Percentiles rank a stretch among this genome's conserved stretches.
Conservation (phyloP, 2,329 filamentous ascomycete genomes). For the Penicillium nordicum region DNA sequence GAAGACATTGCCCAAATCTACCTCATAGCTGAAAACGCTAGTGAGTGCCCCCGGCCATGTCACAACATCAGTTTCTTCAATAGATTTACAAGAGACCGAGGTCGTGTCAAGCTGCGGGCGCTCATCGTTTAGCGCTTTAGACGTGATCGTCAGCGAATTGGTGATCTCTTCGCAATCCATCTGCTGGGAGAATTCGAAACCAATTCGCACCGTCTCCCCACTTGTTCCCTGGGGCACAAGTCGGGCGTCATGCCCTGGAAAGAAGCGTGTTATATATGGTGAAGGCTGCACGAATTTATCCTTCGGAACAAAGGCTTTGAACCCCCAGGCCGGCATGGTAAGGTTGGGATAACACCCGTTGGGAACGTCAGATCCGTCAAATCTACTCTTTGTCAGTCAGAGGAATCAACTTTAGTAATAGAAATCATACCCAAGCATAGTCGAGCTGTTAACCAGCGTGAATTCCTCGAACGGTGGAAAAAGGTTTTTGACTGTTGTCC, state of each 20-base stretch:
- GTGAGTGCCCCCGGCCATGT: slow-evolving; percentile 56
- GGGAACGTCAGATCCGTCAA: slow-evolving; percentile 59
- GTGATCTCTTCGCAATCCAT: slow-evolving; percentile 60
- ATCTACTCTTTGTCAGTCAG: slow-evolving; percentile 53
- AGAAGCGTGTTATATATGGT: slow-evolving; percentile 36
- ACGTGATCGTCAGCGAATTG: slow-evolving; percentile 50
- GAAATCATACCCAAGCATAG: slow-evolving; percentile 46
- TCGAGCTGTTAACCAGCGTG: slow-evolving; percentile 47
- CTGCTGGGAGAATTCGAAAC: slow-evolving; percentile 55
- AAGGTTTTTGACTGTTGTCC: slow-evolving; percentile 58
- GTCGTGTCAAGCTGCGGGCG: slow-evolving; percentile 43
- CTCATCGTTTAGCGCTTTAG: slow-evolving; percentile 45
- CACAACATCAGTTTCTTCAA: slow-evolving; percentile 45
- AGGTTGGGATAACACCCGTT: slow-evolving; percentile 48
- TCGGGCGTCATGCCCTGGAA: slow-evolving; percentile 47
- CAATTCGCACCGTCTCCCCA: background rate
- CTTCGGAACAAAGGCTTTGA: slow-evolving; percentile 56
- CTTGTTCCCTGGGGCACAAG: background rate
- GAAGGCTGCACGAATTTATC: slow-evolving; percentile 58
- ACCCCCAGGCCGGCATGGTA: slow-evolving; percentile 48
- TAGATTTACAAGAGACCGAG: slow-evolving; percentile 46
- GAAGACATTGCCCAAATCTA: slow-evolving; percentile 7
- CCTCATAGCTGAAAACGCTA: slow-evolving; percentile 50
- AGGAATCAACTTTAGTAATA: slow-evolving; percentile 51
- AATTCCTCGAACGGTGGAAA: slow-evolving; percentile 58